Percentiles rank a stretch among this genome's conserved stretches.
These are phyloP conservation scores for Pseudogymnoascus destructans DNA, from an alignment of 2,329 filamentous ascomycete genomes.

Conservation along the genomic window DNA sequence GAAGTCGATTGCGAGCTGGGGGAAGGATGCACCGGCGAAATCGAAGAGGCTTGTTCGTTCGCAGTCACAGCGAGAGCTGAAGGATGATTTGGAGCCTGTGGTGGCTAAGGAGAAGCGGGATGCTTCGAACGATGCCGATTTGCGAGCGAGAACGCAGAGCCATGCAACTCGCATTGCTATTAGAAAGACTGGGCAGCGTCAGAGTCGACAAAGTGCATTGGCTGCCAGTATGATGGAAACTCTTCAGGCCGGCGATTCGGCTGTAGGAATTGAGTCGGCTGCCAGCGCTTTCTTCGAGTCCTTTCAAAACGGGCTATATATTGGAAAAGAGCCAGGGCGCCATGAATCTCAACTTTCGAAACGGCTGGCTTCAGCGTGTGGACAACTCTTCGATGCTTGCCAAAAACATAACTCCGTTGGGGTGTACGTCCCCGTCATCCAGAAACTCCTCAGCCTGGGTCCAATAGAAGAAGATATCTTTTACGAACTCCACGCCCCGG, in stretches of 20 bases:
- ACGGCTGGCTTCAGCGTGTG: background rate
- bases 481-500: constrained; percentile 3
- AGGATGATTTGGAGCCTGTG: background rate
- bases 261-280: background rate
- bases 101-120: background rate
- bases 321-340: background rate
- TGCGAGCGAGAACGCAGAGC: background rate
- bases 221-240: background rate
- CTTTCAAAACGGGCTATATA: background rate
- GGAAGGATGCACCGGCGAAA: background rate
- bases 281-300: background rate
- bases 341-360: background rate
- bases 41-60: background rate
- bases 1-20: background rate
- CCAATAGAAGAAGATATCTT: constrained; percentile 7
- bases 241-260: background rate
- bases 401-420: background rate
- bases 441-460: background rate
- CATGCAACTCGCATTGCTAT: background rate
- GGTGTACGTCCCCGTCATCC: constrained; percentile 1
- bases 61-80: background rate
- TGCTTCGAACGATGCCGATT: background rate
- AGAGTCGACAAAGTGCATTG: background rate
- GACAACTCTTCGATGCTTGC: background rate
- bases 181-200: background rate